Percentiles rank a stretch among this genome's conserved stretches.
Evolutionary conservation across 768 basidiomycete species (phyloP).

Genomic region (Boletus patriciae): DNA sequence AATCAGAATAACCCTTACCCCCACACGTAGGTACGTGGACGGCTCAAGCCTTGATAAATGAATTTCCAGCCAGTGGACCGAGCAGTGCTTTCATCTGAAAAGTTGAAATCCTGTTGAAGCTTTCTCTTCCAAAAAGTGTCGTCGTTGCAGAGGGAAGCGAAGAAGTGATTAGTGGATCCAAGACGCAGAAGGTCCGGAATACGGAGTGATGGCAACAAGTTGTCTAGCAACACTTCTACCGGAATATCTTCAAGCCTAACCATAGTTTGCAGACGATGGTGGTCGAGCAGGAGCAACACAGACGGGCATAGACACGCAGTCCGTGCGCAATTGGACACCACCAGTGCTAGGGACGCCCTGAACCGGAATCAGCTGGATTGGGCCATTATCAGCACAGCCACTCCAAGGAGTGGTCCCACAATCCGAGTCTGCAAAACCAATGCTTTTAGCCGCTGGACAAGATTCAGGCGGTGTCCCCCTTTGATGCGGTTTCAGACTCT

Average conservation of each 20-base stretch:
- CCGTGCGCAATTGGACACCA: conserved; percentile 2
- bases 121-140: conserved; percentile 80
- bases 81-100: conserved; percentile 68
- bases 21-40: conserved; percentile 54
- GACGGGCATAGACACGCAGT: not conserved
- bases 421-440: no score
- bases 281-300: not conserved
- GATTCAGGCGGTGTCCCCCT: not conserved
- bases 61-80: conserved; percentile 76
- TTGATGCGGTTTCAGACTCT: not conserved
- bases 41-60: conserved; percentile 69
- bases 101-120: conserved; percentile 73
- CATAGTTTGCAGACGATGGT: conserved; percentile 31
- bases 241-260: conserved; percentile 55
- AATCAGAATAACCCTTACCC: conserved; percentile 46
- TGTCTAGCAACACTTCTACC: conserved; percentile 75
- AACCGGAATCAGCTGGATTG: conserved; percentile 15
- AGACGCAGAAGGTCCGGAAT: conserved; percentile 58
- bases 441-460: no score
- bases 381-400: conserved; percentile 27
- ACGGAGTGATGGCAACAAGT: conserved; percentile 58
- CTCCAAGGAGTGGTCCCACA: not conserved
- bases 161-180: conserved; percentile 61
- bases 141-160: conserved; percentile 60
- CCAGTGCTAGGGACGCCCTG: not conserved